Evolutionary conservation across 139 green algal species (phyloP).

Genomic region (Nannochloris sp.): DNA sequence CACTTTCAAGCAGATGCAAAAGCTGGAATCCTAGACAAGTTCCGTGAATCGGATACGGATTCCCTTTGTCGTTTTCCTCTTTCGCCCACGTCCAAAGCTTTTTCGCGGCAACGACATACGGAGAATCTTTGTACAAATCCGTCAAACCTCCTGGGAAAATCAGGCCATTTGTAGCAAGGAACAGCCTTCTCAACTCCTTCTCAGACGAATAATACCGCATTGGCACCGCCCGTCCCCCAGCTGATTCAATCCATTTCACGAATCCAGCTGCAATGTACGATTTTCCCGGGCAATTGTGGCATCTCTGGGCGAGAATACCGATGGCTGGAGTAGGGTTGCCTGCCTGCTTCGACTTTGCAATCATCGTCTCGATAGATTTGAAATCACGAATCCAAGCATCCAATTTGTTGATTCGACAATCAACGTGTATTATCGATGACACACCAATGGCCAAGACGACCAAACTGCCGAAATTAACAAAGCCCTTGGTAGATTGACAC

Average conservation of each 20-base stretch:
- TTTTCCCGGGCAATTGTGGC: constrained; percentile 52
- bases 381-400: background rate
- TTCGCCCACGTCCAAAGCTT: constrained; percentile 77
- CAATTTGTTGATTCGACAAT: background rate
- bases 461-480: too few relatives aligned
- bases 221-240: constrained; percentile 51
- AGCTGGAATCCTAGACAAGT: constrained; percentile 80
- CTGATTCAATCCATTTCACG: constrained; percentile 63
- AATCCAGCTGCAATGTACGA: constrained; percentile 60
- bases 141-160: constrained; percentile 53
- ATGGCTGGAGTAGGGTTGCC: constrained; percentile 51
- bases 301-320: constrained; percentile 49
- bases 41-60: constrained; percentile 58
- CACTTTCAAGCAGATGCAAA: constrained; percentile 70
- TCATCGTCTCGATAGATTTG: background rate
- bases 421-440: constrained; percentile 1
- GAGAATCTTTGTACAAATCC: constrained; percentile 68
- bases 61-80: constrained; percentile 53
- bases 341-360: constrained; percentile 5
- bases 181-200: constrained; percentile 58
- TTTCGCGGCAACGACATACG: constrained; percentile 66
- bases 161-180: constrained; percentile 31
- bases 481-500: too few relatives aligned
- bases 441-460: too few relatives aligned
- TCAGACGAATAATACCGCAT: constrained; percentile 57